These are phyloP conservation scores for Termitomyces sp. DNA, from an alignment of 768 basidiomycete species.

Conservation along the genomic window DNA sequence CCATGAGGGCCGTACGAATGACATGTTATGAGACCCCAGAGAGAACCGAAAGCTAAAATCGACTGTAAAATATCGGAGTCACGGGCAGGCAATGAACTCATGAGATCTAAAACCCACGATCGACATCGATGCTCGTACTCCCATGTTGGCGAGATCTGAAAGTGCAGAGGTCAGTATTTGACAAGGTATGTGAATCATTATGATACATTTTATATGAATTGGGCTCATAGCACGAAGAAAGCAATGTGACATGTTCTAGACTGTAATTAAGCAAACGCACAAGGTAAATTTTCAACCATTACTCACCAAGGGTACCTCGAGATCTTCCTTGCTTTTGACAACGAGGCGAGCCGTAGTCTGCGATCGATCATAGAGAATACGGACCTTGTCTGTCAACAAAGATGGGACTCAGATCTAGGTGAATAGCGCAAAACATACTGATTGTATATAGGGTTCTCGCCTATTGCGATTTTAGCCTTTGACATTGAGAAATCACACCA, in stretches of 20 bases:
- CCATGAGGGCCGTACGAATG: slow-evolving; percentile 74
- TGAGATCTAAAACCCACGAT: slow-evolving; percentile 39
- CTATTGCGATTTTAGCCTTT: slow-evolving; percentile 23
- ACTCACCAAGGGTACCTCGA: slow-evolving; percentile 61
- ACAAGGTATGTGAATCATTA: not conserved
- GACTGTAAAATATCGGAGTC: slow-evolving; percentile 39
- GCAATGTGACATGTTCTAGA: slow-evolving; percentile 80
- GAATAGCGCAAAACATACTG: slow-evolving; percentile 35
- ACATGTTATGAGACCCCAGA: slow-evolving; percentile 81
- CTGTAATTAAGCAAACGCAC: not conserved
- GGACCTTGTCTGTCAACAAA: slow-evolving; percentile 57
- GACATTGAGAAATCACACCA: not conserved
- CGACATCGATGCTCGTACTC: slow-evolving; percentile 83
- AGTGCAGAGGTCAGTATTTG: slow-evolving; percentile 1
- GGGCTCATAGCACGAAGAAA: slow-evolving; percentile 87
- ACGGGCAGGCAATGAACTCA: not conserved
- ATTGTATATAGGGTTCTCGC: slow-evolving; percentile 66
- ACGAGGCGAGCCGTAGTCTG: slow-evolving; percentile 74
- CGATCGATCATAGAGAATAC: slow-evolving; percentile 69
- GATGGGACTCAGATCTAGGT: not conserved
- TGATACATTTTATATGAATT: slow-evolving; percentile 71
- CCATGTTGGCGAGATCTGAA: slow-evolving; percentile 75
- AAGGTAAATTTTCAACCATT: not conserved
- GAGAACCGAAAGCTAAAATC: slow-evolving; percentile 71
- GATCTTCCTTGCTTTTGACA: slow-evolving; percentile 55